Evolutionary conservation across 2,329 filamentous ascomycete genomes (phyloP).

Genomic region (Claviceps digitariae): DNA sequence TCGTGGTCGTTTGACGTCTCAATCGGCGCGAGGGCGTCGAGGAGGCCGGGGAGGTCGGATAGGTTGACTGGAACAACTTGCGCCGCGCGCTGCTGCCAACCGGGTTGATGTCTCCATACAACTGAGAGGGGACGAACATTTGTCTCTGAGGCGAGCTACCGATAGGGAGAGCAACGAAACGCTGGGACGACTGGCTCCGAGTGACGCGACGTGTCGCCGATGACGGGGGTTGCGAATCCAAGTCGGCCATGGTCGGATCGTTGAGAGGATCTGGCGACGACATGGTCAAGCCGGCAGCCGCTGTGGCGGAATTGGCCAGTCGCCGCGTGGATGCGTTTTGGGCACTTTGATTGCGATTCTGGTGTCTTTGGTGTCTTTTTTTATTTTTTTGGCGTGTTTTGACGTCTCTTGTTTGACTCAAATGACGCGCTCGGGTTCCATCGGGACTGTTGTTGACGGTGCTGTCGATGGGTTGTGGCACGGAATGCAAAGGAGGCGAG

Average conservation of each 20-base stretch:
- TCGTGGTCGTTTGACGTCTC: slow-evolving; percentile 30
- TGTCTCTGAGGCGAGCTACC: slow-evolving; percentile 38
- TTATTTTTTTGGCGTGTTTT: background rate
- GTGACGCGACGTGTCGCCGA: slow-evolving; percentile 28
- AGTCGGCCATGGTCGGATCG: slow-evolving; percentile 20
- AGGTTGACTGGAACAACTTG: slow-evolving; percentile 30
- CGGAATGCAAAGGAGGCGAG: background rate
- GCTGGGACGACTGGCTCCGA: slow-evolving; percentile 27
- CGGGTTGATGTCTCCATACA: slow-evolving; percentile 6
- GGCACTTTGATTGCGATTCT: background rate
- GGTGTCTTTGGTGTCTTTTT: background rate
- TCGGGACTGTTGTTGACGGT: background rate
- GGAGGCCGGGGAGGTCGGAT: slow-evolving; percentile 27
- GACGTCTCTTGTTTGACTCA: slow-evolving; percentile 4
- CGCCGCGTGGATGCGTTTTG: background rate
- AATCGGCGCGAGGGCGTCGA: slow-evolving; percentile 15
- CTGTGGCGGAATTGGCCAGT: slow-evolving; percentile 9
- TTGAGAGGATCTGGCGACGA: slow-evolving; percentile 40
- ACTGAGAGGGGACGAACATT: slow-evolving; percentile 44
- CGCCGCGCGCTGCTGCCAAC: slow-evolving; percentile 22
- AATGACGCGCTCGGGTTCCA: background rate
- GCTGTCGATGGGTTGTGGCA: background rate
- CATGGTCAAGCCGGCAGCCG: slow-evolving; percentile 20
- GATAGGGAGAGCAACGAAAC: slow-evolving; percentile 21
- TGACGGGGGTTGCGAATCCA: slow-evolving; percentile 20